Base-by-base conservation (phyloP, 208 protist genomes). In the Blechomonas ayalai region DNA sequence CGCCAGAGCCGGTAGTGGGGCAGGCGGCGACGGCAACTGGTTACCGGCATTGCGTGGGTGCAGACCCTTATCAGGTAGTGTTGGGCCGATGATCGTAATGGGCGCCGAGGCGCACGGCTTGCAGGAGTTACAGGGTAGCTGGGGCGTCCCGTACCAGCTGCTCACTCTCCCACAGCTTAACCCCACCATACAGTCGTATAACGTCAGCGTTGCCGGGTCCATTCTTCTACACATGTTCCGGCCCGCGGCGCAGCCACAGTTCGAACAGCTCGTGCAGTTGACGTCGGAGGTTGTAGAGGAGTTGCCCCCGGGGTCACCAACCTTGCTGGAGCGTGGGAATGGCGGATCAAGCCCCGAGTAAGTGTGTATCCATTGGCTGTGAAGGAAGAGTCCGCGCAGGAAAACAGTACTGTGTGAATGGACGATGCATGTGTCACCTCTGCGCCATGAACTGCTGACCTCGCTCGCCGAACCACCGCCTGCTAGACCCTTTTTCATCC, bases 121-220 rank as follows among this genome's bases (percentile, higher is more conserved):
- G 44, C 47, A 50, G 10, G 52, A 46, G 13, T 48, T 87, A 22
- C 49, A 37, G 16, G 77, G 72, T 9, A 57, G 62, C 26, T 92
- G 83, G 80, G 28, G 27, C 5, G 62, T 84, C 25, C 76, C 83
- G 0, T 70, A 68, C 46, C 47, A 82, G 40, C 39, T 72, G 15
- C 62, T 88, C 35, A 81, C 79, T 24, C 46, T 92, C 41, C 77
- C 83, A 5, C 46, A 87, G 38, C 64, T 70, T 8, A 89, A 92
- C 55, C 28, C 63, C 19, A 61, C 65, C 26, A 59, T 92, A 7
- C 65, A 82, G 35, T 92, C 83, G 13, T 64, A 73, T 50, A 92
- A 92, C 61, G 83, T 92, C n/a, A 50, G 57, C 28, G 83, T 87
- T 3, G 79, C 83, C 0, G 83, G 83, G 1, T 81, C 79, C 4